Percentiles rank a stretch among this genome's conserved stretches.
phyloP scores from a whole-genome alignment of 768 basidiomycete species.

The Calocybe cyanea region DNA sequence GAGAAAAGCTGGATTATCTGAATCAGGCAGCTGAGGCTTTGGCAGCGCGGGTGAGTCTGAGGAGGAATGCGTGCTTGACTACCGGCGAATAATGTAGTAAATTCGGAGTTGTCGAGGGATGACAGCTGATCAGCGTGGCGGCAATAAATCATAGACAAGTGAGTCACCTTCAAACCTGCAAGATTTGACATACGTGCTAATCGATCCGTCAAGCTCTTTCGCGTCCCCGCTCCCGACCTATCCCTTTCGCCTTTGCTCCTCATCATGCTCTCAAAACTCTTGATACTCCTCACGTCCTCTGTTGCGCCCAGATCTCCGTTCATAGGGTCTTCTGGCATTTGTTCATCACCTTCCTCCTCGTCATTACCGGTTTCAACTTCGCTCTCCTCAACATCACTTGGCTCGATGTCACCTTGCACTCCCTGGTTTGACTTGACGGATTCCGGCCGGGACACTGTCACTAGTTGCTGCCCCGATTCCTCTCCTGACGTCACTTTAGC shows the following conservation, averaged over 20 bases:
- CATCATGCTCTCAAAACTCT: conserved; percentile 88
- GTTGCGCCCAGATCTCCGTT: conserved; percentile 42
- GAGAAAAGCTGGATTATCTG: conserved; percentile 20
- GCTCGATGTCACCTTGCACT: conserved; percentile 32
- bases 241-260: conserved; percentile 32
- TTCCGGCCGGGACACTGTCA: conserved; percentile 41
- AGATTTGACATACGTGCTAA: conserved; percentile 73
- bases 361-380: conserved; percentile 32
- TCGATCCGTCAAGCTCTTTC: conserved; percentile 79
- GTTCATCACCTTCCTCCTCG: conserved; percentile 38
- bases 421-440: conserved; percentile 29
- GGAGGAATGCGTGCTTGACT: too few relatives aligned
- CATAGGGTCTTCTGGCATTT: conserved; percentile 21
- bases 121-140: conserved; percentile 6
- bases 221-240: conserved; percentile 20
- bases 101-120: conserved; percentile 24
- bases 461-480: conserved; percentile 43
- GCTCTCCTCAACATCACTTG: conserved; percentile 16
- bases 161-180: conserved; percentile 40
- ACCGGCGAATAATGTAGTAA: conserved; percentile 14
- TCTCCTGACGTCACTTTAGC: conserved; percentile 24
- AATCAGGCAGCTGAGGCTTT: conserved; percentile 31
- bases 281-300: conserved; percentile 52
- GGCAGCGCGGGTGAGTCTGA: conserved; percentile 27
- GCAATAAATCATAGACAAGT: not conserved